Evolutionary conservation across 2,329 filamentous ascomycete genomes (phyloP).

Genomic region (Huntiella omanensis): DNA sequence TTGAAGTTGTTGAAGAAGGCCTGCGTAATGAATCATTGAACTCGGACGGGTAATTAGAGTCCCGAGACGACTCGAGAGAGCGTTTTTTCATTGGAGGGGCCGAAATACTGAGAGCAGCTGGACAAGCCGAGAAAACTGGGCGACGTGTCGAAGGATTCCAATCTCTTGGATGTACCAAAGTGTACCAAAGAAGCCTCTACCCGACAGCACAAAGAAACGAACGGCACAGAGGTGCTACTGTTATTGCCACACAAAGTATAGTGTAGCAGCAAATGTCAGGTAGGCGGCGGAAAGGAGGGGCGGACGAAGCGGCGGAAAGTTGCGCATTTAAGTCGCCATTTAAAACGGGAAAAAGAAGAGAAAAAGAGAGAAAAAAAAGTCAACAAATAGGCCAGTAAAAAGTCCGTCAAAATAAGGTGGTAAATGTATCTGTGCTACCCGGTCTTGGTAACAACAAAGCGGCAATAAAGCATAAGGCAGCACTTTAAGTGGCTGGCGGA

Average conservation of each 20-base stretch:
- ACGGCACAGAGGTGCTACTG: no score
- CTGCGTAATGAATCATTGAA: no score
- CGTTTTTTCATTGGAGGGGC: conserved; percentile 2
- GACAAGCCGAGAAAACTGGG: not conserved
- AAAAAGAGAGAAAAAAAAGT: not conserved
- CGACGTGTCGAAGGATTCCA: not conserved
- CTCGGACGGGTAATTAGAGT: not conserved
- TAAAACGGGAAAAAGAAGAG: not conserved
- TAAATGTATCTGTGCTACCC: no score
- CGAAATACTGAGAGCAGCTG: not conserved
- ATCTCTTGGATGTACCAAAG: no score
- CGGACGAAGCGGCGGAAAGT: not conserved
- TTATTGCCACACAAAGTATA: no score
- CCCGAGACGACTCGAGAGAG: conserved; percentile 3
- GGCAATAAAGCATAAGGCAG: not conserved
- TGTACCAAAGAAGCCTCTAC: no score
- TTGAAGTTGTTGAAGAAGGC: no score
- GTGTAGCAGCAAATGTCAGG: no score
- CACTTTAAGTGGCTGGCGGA: not conserved
- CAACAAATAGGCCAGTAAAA: not conserved
- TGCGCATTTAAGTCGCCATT: conserved; percentile 2
- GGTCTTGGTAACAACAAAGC: not conserved
- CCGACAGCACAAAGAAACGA: no score
- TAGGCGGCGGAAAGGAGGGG: not conserved
- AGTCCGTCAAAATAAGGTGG: no score